Evolutionary conservation across 176 grass and related monocot species (phyloP), one percentile per base, ranked within the genome.

Genomic region (Ensete glaucum): DNA sequence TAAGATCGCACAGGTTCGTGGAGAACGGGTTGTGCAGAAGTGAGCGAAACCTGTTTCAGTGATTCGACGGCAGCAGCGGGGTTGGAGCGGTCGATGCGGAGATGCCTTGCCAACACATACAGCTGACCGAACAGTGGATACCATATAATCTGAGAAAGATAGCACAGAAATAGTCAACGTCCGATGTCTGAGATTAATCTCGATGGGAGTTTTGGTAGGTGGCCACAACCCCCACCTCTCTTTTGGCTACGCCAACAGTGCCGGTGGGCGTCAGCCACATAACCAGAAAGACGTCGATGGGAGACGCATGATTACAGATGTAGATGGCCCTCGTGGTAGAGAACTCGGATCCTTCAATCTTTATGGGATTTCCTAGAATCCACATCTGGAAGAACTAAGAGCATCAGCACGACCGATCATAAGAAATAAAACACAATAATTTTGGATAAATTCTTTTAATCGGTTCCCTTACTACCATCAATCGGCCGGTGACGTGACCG

Each of bases 241-340:
- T 90, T 21, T 87, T 90, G 60, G 84, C 84, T 54, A 90, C 82
- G 19, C 84, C 88, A 59, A 90, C 84, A 15, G 88, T 90, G 16
- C 78, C 88, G 8, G 78, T 84, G 26, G 81, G 88, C 29, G 81
- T 80, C 67, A 90, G 48, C 84, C 84, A 90, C 84, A 90, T 87
- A 63, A 76, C 65, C 50, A 84, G 56, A 63, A 87, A 90, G 21
- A 84, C 76, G 54, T 84, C 84, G 0, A 90, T 56, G 0, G 71
- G 81, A 9, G 84, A 90, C 0, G 84, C 78, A 60, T 90, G 84
- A 79, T 84, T 90, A 75, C 88, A 79, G 65, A 90, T 76, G 69
- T 79, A 90, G 56, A 90, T 79, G n/a, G 83, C 84, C 49, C 77
- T 81, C 6, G 71, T 84, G 2, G 73, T 79, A 25, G 85, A 82